Conservation (phyloP, 2,329 filamentous ascomycete genomes). For the Bipolaris zeicola region DNA sequence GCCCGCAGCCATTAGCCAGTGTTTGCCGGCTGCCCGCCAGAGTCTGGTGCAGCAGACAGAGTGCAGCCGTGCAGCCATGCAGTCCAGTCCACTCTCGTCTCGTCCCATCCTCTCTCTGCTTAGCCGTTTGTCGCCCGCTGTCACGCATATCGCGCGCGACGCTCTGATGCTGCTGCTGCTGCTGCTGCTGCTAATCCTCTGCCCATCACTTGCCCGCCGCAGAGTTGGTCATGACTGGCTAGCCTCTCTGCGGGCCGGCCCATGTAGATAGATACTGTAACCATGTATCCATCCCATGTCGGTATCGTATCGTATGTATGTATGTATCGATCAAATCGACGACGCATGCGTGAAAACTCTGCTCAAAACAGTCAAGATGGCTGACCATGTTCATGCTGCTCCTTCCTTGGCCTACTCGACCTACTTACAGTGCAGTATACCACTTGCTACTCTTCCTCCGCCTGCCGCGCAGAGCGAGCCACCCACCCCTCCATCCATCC, state of each 20-base stretch:
- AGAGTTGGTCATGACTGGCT: constrained; percentile 27
- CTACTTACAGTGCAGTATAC: too few relatives aligned
- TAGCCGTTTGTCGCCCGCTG: constrained; percentile 27
- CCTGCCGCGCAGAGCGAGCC: constrained; percentile 15
- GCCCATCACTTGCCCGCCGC: constrained; percentile 3
- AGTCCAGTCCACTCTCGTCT: too few relatives aligned
- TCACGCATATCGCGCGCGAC: constrained; percentile 16
- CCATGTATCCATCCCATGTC: too few relatives aligned
- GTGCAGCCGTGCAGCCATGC: too few relatives aligned
- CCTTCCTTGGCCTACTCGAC: not conserved
- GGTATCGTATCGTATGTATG: too few relatives aligned
- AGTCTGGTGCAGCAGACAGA: too few relatives aligned
- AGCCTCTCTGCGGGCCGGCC: constrained; percentile 40
- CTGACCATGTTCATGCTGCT: not conserved
- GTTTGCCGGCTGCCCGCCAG: constrained; percentile 23
- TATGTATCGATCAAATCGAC: too few relatives aligned
- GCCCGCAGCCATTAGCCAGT: constrained; percentile 15
- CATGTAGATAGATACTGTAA: constrained; percentile 15
- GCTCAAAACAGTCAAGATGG: constrained; percentile 28
- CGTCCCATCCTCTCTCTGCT: not conserved
- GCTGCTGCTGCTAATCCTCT: not conserved
- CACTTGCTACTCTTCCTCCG: not conserved
- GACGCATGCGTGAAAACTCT: constrained; percentile 28
- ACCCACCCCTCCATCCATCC: not conserved
- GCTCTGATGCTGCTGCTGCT: constrained; percentile 1